Evolutionary conservation across 2,329 filamentous ascomycete species (phyloP), one percentile per base, ranked within the genome.

Genomic region (Hymenoscyphus scutula): DNA sequence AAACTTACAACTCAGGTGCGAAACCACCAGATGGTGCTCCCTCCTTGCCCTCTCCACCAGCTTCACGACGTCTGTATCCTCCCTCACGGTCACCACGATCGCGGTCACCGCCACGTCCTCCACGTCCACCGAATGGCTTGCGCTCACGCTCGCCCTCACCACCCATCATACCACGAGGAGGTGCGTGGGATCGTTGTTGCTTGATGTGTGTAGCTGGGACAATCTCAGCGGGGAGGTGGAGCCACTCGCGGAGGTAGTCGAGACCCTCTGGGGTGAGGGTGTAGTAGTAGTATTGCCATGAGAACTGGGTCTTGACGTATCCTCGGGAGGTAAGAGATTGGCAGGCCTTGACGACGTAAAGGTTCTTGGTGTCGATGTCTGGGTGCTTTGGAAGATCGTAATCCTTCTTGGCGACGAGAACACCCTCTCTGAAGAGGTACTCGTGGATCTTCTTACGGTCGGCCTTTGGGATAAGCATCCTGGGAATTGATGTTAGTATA

Each of bases 271-370:
- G 91, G 80, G 94, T 97, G 82, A 99, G 89, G 82, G 95, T 97
- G 89, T 99, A 99, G 91, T 99, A 99, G 90, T 98, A 97, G 88
- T 93, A 97, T 84, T 97, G 92, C 92, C 92, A 97, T 73, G 92
- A 97, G 90, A 99, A 99, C 83, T 96, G 95, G 76, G 95, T 99
- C 91, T 99, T 99, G 84, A 99, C 88, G 82, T 91, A 98, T 79
- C 94, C 94, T 80, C 95, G 94, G 74, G 93, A 97, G 84, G 89
- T 96, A 78, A 99, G 89, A 71, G 95, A 99, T 86, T 99, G 95
- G 84, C 88, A 89, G 77, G 95, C 95, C 89, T 99, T 99, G 88
- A 99, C 91, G 81, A 98, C 94, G 81, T 82, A 98, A 77, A 99
- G 91, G 89, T 99, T 99, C 90, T 97, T 97, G 82, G 92, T 96